Base-by-base conservation (phyloP, 2,329 filamentous ascomycete species). In the Apiospora sp. region DNA sequence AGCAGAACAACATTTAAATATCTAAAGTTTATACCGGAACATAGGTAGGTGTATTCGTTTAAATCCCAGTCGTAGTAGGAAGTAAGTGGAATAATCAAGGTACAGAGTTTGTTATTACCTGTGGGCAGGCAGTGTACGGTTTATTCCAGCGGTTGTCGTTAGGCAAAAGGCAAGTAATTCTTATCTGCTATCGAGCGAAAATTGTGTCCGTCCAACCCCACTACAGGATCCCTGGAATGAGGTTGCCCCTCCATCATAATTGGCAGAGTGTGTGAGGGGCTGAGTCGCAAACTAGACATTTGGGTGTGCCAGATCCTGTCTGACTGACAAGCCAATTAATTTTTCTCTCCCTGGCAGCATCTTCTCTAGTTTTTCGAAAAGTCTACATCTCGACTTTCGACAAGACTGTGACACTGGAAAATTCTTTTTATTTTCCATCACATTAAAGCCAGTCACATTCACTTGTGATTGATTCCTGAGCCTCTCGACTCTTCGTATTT, bases 371-470 rank as follows among this genome's bases (percentile, higher is more conserved):
- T 64, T 64, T 41, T 64, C 67, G 67, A 48, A 69, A 49, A n/a
- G 34, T 41, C 44, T 69, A 34, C 67, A 34, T 69, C 61, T 48
- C 44, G 67, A 69, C 44, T 69, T 69, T 49, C 67, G 58, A 64
- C 58, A 64, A 41, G 58, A 64, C 58, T n/a, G 34, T 24, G 34
- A 22, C 19, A 13, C 34, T 64, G 58, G 58, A 64, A 64, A 64
- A 64, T 41, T 41, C 58, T 64, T 37, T 41, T 8, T 34, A 37
- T 61, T 61, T 64, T 64, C 58, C 58, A 64, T 41, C 58, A 41
- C 22, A 64, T n/a, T 41, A 64, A 64, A 64, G 13, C 34, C 48
- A 70, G 48, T 70, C 68, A 51, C 68, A 70, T 70, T 70, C 49
- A 58, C 68, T 70, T 70, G 68, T 58, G 68, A 70, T 54, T 70